Evolutionary conservation across 805 yeast species (phyloP), one percentile per base, ranked within the genome.

Genomic region (Kazachstania taianensis): DNA sequence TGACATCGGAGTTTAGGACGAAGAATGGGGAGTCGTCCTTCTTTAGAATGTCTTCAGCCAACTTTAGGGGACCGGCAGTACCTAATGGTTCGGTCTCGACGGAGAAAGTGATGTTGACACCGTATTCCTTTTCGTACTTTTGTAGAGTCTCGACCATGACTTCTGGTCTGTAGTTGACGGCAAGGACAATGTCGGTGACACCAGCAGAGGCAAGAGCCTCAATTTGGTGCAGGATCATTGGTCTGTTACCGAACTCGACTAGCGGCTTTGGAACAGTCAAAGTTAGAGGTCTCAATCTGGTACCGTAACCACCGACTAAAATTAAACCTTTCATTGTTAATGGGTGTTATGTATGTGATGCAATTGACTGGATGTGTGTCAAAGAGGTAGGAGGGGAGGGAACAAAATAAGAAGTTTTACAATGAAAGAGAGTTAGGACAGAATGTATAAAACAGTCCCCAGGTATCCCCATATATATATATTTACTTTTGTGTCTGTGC

Each of bases 51-150:
- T 81, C 73, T 71, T 87, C 96, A 50, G 99, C 98, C 55, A 92
- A 81, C 67, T 86, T 89, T 62, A 92, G 75, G 48, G 99, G 99
- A 63, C 99, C 99, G 50, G 97, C 98, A 49, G 99, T 92, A 50
- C 97, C 99, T 61, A 92, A 76, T 42, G 99, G 99, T 72, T 92
- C 99, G 61, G 89, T 92, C 72, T 92, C 99, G 49, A 92, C 96
- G 42, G 96, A 85, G 69, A 94, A 92, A 39, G 96, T 86, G 67
- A 92, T 92, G 53, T 72, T 69, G 48, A 92, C 94, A 63, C 96
- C 96, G 66, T 84, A 92, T 65, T 79, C 85, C 59, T 79, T 70
- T 70, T 92, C 97, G 75, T 89, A 92, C 67, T 87, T 77, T 68
- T 92, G 73, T 59, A 92, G 74, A 43, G 97, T 81, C 51, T 82